These are phyloP conservation scores for Hyaloscypha variabilis DNA, from an alignment of 495 filamentous ascomycete genomes.

Conservation along the genomic window DNA sequence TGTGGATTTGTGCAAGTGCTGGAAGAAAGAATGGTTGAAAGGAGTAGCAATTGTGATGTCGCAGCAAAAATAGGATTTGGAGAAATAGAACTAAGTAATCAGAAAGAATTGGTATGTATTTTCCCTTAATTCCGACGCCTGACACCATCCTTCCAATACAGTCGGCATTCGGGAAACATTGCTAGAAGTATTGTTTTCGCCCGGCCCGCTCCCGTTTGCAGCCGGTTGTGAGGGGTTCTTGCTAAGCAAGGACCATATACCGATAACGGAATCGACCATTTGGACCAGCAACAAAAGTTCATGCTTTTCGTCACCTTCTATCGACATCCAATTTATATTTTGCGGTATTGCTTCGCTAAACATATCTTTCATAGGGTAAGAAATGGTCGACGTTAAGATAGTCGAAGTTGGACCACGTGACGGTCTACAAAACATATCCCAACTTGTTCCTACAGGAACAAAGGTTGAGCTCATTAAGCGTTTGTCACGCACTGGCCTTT, in stretches of 20 bases:
- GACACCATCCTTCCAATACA: too few species aligned
- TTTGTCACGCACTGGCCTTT: constrained; percentile 36
- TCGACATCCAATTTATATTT: background rate
- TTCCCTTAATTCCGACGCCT: too few species aligned
- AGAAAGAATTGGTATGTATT: too few species aligned
- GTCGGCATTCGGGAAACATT: too few species aligned
- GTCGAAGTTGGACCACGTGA: constrained; percentile 53
- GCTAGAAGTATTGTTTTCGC: too few species aligned
- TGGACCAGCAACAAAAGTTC: background rate
- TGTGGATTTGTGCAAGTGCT: background rate
- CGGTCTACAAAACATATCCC: constrained; percentile 46
- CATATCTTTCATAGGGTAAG: background rate
- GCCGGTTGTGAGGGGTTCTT: background rate
- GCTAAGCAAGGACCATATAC: background rate
- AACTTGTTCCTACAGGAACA: constrained; percentile 37
- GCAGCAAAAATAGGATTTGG: too few species aligned
- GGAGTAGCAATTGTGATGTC: background rate
- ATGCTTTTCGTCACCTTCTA: background rate
- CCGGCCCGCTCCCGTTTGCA: too few species aligned
- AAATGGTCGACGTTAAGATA: constrained; percentile 37
- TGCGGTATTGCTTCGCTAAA: background rate
- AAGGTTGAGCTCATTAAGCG: constrained; percentile 45
- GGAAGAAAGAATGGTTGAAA: background rate
- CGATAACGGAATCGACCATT: background rate
- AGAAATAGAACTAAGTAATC: too few species aligned